Evolutionary conservation across 2,329 filamentous ascomycete species (phyloP).

Genomic region (Magnaporthiopsis poae): DNA sequence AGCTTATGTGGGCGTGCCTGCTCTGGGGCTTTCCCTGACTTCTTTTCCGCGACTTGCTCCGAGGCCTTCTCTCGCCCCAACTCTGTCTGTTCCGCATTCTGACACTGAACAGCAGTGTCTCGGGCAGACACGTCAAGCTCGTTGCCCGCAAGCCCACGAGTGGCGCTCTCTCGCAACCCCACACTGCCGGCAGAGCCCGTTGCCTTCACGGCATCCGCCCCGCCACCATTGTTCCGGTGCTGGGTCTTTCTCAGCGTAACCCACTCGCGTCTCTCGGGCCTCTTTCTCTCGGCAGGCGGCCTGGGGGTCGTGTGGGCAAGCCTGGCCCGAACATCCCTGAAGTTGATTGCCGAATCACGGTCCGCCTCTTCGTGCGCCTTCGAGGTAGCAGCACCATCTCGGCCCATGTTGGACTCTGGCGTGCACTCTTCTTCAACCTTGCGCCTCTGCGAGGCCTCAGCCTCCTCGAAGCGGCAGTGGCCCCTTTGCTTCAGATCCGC

Average conservation of each 20-base stretch:
- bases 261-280: not conserved
- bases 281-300: not conserved
- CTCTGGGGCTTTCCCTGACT: not conserved
- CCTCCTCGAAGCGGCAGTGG: not conserved
- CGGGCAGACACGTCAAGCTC: not conserved
- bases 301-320: constrained; percentile 2
- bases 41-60: not conserved
- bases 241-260: not conserved
- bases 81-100: not conserved
- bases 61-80: too few relatives aligned
- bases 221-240: not conserved
- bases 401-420: not conserved
- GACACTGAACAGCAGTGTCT: not conserved
- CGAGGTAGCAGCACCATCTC: not conserved
- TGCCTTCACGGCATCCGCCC: not conserved
- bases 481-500: constrained; percentile 14
- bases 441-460: not conserved
- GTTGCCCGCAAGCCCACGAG: not conserved
- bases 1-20: not conserved
- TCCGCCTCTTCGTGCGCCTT: not conserved
- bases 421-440: too few relatives aligned
- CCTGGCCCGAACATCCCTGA: not conserved
- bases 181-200: not conserved
- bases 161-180: not conserved
- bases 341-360: not conserved